A percentile compares a stretch with the other conserved stretches of the same genome.
phyloP scores from a whole-genome alignment of 2,329 filamentous ascomycete species.

The Ceratocystis eucalypticola region DNA sequence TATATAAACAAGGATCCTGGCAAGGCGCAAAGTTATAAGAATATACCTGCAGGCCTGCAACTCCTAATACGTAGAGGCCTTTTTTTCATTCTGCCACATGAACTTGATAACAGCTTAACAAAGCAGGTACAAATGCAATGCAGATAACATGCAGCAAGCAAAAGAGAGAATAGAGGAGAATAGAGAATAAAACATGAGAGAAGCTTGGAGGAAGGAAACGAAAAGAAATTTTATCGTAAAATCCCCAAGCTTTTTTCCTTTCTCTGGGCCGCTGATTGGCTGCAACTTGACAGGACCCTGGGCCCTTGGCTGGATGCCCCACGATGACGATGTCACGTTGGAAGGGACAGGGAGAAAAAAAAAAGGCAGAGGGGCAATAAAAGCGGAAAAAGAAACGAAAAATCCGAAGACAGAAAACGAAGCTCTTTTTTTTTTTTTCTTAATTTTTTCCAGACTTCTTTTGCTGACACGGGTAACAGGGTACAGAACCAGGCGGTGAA shows the following conservation, averaged over 20 bases:
- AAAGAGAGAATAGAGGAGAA: not conserved
- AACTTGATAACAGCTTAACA: not conserved
- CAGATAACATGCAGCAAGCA: conserved; percentile 1
- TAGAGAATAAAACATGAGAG: not conserved
- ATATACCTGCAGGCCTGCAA: too few relatives aligned
- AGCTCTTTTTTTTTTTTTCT: not conserved
- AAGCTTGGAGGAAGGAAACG: not conserved
- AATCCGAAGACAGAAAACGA: not conserved
- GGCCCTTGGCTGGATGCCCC: not conserved
- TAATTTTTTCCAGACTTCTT: not conserved
- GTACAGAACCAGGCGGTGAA: too few relatives aligned
- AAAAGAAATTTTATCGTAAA: not conserved
- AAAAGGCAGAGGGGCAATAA: not conserved
- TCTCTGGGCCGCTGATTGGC: not conserved
- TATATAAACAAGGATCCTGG: too few relatives aligned
- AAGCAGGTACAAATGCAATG: conserved; percentile 8
- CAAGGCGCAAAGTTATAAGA: too few relatives aligned
- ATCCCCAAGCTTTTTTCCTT: not conserved
- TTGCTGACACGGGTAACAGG: not conserved
- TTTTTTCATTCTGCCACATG: not conserved
- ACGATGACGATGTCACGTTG: conserved; percentile 1
- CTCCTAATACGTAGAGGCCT: not conserved
- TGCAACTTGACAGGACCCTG: not conserved
- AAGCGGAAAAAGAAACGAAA: not conserved
- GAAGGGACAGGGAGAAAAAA: not conserved